Conservation (phyloP, 352 stramenopile species). For the Pythium pectinolyticum region DNA sequence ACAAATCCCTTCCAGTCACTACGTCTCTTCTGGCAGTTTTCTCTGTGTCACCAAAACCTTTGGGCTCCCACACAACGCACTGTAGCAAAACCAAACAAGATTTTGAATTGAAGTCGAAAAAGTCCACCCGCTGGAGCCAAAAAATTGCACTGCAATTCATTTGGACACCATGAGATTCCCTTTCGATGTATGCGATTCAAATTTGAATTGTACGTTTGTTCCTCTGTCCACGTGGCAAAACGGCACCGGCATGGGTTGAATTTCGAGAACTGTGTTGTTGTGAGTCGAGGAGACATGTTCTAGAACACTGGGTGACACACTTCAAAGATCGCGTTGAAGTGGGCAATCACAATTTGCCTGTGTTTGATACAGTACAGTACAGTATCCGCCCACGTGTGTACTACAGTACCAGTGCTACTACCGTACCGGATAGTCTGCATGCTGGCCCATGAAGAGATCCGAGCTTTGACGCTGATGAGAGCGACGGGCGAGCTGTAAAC, state of each 20-base stretch:
- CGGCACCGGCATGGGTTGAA: no score
- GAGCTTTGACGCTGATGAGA: no score
- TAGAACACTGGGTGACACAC: conserved; percentile 18
- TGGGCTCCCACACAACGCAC: no score
- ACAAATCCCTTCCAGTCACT: conserved; percentile 18
- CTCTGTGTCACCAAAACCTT: no score
- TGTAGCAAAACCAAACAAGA: conserved; percentile 28
- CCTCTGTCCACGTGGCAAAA: conserved; percentile 22
- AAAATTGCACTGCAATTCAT: conserved; percentile 11
- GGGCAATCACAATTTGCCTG: no score
- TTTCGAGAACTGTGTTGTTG: no score
- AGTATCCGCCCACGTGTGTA: no score
- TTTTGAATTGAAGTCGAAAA: conserved; percentile 31
- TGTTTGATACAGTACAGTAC: background rate
- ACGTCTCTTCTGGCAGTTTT: conserved; percentile 4
- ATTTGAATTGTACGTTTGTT: conserved; percentile 21
- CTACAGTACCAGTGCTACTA: no score
- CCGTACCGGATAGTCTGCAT: no score
- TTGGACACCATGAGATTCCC: conserved; percentile 5
- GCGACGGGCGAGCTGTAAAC: no score
- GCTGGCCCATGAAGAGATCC: no score
- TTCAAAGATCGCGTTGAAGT: background rate
- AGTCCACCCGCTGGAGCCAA: background rate
- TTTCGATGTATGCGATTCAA: conserved; percentile 16
- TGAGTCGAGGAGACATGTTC: conserved; percentile 12